A percentile compares a stretch with the other conserved stretches of the same genome.
These are phyloP conservation scores for Pythium periplocum DNA, from an alignment of 352 stramenopile genomes.

Conservation along the genomic window DNA sequence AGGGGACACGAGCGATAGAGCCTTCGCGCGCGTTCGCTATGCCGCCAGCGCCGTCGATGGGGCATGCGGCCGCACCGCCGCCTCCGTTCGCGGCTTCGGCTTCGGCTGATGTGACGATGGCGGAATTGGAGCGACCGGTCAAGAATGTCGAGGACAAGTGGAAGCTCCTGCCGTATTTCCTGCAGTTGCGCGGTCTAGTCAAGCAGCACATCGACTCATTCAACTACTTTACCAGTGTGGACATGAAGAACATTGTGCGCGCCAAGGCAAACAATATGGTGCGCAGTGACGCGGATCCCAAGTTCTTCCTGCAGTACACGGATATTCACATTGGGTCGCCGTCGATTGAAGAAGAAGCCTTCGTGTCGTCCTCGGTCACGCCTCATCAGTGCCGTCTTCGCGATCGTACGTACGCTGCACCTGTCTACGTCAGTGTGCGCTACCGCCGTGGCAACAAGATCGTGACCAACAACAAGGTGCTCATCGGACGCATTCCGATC, in stretches of 20 bases:
- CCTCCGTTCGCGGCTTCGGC: conserved; percentile 9
- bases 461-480: conserved; percentile 97
- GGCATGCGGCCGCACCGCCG: conserved; percentile 1
- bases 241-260: conserved; percentile 98
- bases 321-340: conserved; percentile 97
- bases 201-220: conserved; percentile 99
- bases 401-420: conserved; percentile 98
- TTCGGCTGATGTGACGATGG: conserved; percentile 26
- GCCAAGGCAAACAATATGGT: conserved; percentile 91
- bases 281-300: conserved; percentile 92
- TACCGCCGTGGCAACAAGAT: conserved; percentile 98
- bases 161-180: conserved; percentile 98
- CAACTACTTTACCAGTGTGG: conserved; percentile 98
- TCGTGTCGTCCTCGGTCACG: conserved; percentile 90
- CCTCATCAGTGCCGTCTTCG: conserved; percentile 97
- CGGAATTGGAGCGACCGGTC: conserved; percentile 70
- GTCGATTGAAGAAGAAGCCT: conserved; percentile 96
- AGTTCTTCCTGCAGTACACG: conserved; percentile 99
- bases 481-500: conserved; percentile 96
- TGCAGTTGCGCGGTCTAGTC: conserved; percentile 89
- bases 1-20: too few species aligned
- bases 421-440: conserved; percentile 98
- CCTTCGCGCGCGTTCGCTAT: too few species aligned
- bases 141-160: conserved; percentile 93
- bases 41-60: too few species aligned